phyloP scores from a whole-genome alignment of 2,329 filamentous ascomycete genomes.

The Cladosporium phlei region DNA sequence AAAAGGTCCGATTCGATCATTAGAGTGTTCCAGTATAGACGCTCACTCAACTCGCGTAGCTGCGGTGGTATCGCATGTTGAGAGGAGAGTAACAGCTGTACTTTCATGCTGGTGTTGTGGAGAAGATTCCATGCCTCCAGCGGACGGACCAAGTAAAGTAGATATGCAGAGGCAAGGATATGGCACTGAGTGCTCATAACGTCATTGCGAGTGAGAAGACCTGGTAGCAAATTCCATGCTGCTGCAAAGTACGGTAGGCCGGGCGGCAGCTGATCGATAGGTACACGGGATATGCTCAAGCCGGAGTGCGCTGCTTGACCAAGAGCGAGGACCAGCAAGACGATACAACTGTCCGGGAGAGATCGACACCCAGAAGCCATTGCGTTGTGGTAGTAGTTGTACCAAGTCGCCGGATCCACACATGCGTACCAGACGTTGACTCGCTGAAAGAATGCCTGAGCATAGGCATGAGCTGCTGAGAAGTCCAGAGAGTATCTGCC shows the following conservation, averaged over 20 bases:
- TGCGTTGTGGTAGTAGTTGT: constrained; percentile 68
- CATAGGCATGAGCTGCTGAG: constrained; percentile 59
- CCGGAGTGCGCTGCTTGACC: constrained; percentile 71
- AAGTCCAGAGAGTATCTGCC: constrained; percentile 42
- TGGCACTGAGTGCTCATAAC: constrained; percentile 76
- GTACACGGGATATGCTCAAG: constrained; percentile 65
- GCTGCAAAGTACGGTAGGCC: constrained; percentile 76
- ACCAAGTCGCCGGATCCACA: constrained; percentile 78
- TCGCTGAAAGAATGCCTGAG: constrained; percentile 73
- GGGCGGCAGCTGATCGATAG: constrained; percentile 65
- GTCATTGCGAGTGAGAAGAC: constrained; percentile 74
- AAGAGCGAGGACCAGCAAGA: constrained; percentile 70
- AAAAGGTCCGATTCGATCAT: constrained; percentile 75
- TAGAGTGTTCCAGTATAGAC: constrained; percentile 79
- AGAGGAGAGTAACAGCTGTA: constrained; percentile 71
- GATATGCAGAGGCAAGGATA: constrained; percentile 72
- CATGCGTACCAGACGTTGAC: constrained; percentile 85
- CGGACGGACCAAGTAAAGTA: constrained; percentile 76
- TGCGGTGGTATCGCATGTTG: constrained; percentile 65
- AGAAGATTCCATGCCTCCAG: constrained; percentile 79
- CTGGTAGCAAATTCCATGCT: constrained; percentile 71
- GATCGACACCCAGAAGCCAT: constrained; percentile 71
- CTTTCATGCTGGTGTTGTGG: constrained; percentile 73
- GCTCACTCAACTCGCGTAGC: constrained; percentile 67
- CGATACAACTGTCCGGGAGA: constrained; percentile 76